Evolutionary conservation across 768 basidiomycete genomes (phyloP).

Genomic region (Suillus plorans): DNA sequence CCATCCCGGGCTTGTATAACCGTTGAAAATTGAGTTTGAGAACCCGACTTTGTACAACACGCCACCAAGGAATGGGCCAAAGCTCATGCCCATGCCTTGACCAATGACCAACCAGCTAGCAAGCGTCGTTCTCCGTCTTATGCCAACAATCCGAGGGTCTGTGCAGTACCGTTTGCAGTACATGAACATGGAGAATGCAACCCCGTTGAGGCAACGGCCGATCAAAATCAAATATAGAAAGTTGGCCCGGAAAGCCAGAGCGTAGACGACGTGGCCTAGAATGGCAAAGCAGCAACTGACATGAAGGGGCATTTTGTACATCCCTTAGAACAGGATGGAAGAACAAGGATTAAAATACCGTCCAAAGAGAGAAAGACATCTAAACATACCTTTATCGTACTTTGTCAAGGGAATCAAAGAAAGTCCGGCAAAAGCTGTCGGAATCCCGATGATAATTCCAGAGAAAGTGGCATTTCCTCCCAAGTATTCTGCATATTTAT

Average conservation of each 20-base stretch:
- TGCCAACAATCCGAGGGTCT: conserved; percentile 64
- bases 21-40: conserved; percentile 56
- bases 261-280: conserved; percentile 60
- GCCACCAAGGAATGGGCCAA: conserved; percentile 66
- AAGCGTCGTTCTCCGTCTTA: conserved; percentile 63
- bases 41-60: conserved; percentile 62
- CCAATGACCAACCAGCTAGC: conserved; percentile 66
- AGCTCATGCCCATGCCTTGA: conserved; percentile 59
- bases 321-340: conserved; percentile 30
- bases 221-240: conserved; percentile 70
- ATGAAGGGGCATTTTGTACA: conserved; percentile 55
- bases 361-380: neutral
- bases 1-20: conserved; percentile 68
- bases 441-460: conserved; percentile 66
- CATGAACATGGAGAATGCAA: conserved; percentile 65
- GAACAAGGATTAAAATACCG: neutral
- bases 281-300: conserved; percentile 53
- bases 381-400: conserved; percentile 50
- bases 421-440: conserved; percentile 60
- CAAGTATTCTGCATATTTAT: conserved; percentile 58
- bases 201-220: conserved; percentile 63
- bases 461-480: conserved; percentile 73
- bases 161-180: conserved; percentile 69
- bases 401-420: conserved; percentile 54
- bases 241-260: conserved; percentile 55